These are phyloP conservation scores for Dentipellis fragilis DNA, from an alignment of 768 basidiomycete genomes.

Conservation along the genomic window DNA sequence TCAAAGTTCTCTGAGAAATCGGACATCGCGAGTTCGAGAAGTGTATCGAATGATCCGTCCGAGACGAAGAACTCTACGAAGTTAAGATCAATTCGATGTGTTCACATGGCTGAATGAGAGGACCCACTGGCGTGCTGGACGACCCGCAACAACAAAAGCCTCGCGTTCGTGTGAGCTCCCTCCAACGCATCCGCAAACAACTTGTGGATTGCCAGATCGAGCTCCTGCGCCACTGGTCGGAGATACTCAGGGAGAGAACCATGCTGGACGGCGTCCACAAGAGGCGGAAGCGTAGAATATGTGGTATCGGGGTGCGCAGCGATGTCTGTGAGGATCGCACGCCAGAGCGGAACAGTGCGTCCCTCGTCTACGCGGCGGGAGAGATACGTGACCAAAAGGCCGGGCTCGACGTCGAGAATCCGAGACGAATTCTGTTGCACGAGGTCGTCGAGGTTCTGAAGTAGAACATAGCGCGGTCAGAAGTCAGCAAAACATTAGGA, in stretches of 20 bases:
- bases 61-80: constrained; percentile 21
- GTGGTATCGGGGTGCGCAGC: constrained; percentile 24
- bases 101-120: background rate
- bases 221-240: constrained; percentile 30
- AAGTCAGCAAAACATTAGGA: background rate
- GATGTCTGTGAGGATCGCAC: constrained; percentile 33
- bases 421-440: constrained; percentile 33
- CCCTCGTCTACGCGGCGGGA: constrained; percentile 26
- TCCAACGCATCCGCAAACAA: constrained; percentile 30
- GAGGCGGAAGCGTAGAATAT: constrained; percentile 21
- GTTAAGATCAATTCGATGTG: constrained; percentile 2
- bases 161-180: constrained; percentile 17
- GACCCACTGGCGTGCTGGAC: constrained; percentile 33
- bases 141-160: constrained; percentile 28
- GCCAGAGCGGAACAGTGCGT: constrained; percentile 33
- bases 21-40: constrained; percentile 15
- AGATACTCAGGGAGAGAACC: constrained; percentile 35
- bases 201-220: constrained; percentile 33
- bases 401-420: constrained; percentile 32
- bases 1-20: constrained; percentile 10
- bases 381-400: constrained; percentile 45
- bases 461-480: background rate
- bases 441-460: constrained; percentile 22
- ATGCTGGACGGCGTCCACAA: constrained; percentile 33
- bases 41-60: constrained; percentile 21